Base-by-base conservation (phyloP, 2,329 filamentous ascomycete genomes). In the Aspergillus quadrilineatus region DNA sequence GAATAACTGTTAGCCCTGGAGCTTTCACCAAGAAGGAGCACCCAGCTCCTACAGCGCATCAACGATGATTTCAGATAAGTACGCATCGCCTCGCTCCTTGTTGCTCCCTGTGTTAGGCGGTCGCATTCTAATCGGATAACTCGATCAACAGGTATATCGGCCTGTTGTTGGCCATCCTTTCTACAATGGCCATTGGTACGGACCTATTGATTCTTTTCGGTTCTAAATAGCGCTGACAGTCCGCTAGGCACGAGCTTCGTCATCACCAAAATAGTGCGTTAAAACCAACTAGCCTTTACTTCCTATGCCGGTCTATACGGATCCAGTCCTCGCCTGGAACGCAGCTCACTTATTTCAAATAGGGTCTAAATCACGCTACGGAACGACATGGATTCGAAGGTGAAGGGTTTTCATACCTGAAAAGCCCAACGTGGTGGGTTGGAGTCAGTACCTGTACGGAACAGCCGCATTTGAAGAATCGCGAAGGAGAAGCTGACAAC, bases 401-500 rank as follows among this genome's bases (percentile, higher is more conserved):
- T 66, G 94, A 97, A 67, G 94, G 94, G 56, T 99, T 90, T 74
- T 88, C 91, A 71, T 99, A 99, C 75, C 77, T 99, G 56, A 90
- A 88, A 73, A 97, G 90, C 73, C 92, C 93, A n/a, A 82, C 93
- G 67, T 99, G 94, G 94, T 99, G 94, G 94, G 90, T 85, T 57
- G 94, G 94, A 63, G 97, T 97, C 65, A 79, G 88, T 63, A 95
- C 92, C 70, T 85, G 91, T 96, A 82, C 75, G 88, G 30, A 26
- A 29, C 17, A n/a, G 30, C n/a, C 61, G 69, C 58, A 58, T 39
- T 52, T 44, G 32, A 36, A 46, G 42, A 30, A n/a, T 39, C 42
- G 47, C 34, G 47, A 34, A 41, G 32, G 34, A 51, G 39, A 47
- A 49, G 47, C 56, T 66, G 60, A 73, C 71, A 59, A 44, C 63